These are phyloP conservation scores for Chaetomium sp. DNA, from an alignment of 2,329 filamentous ascomycete genomes.

Conservation along the genomic window DNA sequence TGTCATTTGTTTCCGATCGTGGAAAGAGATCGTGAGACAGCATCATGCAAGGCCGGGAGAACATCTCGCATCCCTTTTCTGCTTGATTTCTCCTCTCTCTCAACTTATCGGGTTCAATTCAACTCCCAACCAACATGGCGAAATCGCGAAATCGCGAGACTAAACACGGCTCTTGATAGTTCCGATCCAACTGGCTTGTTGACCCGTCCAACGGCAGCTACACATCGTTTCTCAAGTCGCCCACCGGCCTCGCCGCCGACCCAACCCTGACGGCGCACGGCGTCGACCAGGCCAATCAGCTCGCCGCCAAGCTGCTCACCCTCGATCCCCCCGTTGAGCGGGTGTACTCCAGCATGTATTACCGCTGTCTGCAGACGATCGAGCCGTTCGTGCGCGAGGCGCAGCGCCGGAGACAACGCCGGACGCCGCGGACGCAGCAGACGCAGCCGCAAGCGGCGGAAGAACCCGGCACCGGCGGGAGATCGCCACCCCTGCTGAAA, in stretches of 20 bases:
- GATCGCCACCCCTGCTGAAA: slow-evolving; percentile 20
- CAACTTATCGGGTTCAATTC: no score
- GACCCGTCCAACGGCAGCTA: slow-evolving; percentile 76
- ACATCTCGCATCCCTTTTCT: no score
- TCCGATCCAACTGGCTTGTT: slow-evolving; percentile 84
- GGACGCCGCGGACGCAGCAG: no score
- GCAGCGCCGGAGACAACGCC: background rate
- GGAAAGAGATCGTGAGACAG: no score
- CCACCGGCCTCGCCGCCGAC: slow-evolving; percentile 83
- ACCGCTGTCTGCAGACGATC: slow-evolving; percentile 81
- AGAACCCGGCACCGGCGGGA: no score
- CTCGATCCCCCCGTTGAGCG: slow-evolving; percentile 62
- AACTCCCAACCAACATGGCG: no score
- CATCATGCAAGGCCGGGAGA: no score
- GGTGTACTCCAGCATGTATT: slow-evolving; percentile 82
- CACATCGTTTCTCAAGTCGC: slow-evolving; percentile 63
- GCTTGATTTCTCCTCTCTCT: no score
- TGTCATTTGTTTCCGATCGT: no score
- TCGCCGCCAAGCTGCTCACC: slow-evolving; percentile 58
- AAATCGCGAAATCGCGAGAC: no score
- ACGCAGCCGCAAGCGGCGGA: no score
- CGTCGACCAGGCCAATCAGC: slow-evolving; percentile 72
- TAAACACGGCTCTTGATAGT: slow-evolving; percentile 44
- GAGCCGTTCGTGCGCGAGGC: slow-evolving; percentile 51
- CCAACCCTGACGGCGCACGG: slow-evolving; percentile 83